Conservation (phyloP, 2,329 filamentous ascomycete species). For the Ophiognomonia clavigignenti-juglandacearum region DNA sequence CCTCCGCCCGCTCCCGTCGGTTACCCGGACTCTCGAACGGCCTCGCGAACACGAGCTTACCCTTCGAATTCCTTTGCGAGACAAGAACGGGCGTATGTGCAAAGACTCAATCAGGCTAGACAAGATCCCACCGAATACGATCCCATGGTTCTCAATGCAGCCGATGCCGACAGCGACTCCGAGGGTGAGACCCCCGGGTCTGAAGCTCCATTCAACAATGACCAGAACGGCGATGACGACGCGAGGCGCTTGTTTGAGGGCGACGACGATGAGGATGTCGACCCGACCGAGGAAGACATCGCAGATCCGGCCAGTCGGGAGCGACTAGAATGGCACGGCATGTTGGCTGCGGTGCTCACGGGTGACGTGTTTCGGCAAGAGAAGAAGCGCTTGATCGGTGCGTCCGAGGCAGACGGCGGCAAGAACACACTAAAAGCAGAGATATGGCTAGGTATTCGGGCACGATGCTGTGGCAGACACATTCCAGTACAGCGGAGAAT, state of each 20-base stretch:
- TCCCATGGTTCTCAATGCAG: slow-evolving; percentile 11
- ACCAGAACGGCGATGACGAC: slow-evolving; percentile 62
- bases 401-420: slow-evolving; percentile 53
- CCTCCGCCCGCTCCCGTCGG: slow-evolving; percentile 34
- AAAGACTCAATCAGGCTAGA: slow-evolving; percentile 63
- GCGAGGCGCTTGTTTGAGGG: slow-evolving; percentile 85
- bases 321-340: slow-evolving; percentile 93
- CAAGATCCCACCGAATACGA: slow-evolving; percentile 52
- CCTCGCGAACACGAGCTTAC: slow-evolving; percentile 46
- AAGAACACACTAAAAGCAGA: slow-evolving; percentile 69
- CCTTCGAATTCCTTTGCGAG: slow-evolving; percentile 55
- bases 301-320: slow-evolving; percentile 85
- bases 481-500: slow-evolving; percentile 80
- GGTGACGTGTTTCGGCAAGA: slow-evolving; percentile 97
- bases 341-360: slow-evolving; percentile 91
- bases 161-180: slow-evolving; percentile 70
- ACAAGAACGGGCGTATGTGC: slow-evolving; percentile 92
- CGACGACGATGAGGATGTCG: slow-evolving; percentile 73
- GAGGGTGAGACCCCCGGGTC: slow-evolving; percentile 89
- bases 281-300: slow-evolving; percentile 84
- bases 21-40: slow-evolving; percentile 37
- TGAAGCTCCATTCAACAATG: slow-evolving; percentile 63
- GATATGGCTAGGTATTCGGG: slow-evolving; percentile 84
- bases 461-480: slow-evolving; percentile 78
- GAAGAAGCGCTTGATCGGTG: slow-evolving; percentile 89